Conservation (phyloP, 805 yeast genomes). For the Jamesozyma rosinii region DNA sequence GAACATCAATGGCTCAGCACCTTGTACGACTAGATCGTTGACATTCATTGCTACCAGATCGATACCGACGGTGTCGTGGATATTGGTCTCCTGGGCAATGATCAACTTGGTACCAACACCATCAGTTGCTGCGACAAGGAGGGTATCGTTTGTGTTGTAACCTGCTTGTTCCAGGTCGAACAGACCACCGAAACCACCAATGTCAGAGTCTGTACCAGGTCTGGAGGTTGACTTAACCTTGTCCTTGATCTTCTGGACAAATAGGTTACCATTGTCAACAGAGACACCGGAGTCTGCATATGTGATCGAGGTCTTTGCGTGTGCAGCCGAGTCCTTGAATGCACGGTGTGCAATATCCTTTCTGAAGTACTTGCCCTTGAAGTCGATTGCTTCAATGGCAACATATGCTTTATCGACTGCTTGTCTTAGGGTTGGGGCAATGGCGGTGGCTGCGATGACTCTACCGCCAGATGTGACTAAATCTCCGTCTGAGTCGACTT, state of each 20-base stretch:
- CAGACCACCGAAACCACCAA: slow-evolving; percentile 98
- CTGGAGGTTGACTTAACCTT: slow-evolving; percentile 88
- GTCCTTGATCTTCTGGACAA: slow-evolving; percentile 84
- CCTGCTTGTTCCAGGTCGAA: slow-evolving; percentile 88
- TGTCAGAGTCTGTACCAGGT: slow-evolving; percentile 94
- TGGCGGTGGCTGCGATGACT: slow-evolving; percentile 90
- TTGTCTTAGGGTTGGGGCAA: slow-evolving; percentile 60
- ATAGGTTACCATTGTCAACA: slow-evolving; percentile 85
- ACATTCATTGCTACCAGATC: slow-evolving; percentile 99
- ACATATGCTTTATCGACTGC: slow-evolving; percentile 81
- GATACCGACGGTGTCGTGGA: slow-evolving; percentile 96
- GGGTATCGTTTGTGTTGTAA: slow-evolving; percentile 59
- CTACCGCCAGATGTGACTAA: slow-evolving; percentile 90
- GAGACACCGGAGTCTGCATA: slow-evolving; percentile 96
- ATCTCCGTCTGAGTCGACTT: slow-evolving; percentile 39
- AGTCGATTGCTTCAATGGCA: slow-evolving; percentile 71
- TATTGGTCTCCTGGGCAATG: slow-evolving; percentile 81
- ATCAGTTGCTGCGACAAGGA: slow-evolving; percentile 94
- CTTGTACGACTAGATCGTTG: slow-evolving; percentile 94
- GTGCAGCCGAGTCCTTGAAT: slow-evolving; percentile 39
- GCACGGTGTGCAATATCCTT: slow-evolving; percentile 95
- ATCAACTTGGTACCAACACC: slow-evolving; percentile 97
- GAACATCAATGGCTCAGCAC: slow-evolving; percentile 95
- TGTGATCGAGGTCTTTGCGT: slow-evolving; percentile 41
- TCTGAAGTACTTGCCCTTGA: slow-evolving; percentile 73